phyloP scores from a whole-genome alignment of 768 basidiomycete species.

The Tephrocybe sp. region DNA sequence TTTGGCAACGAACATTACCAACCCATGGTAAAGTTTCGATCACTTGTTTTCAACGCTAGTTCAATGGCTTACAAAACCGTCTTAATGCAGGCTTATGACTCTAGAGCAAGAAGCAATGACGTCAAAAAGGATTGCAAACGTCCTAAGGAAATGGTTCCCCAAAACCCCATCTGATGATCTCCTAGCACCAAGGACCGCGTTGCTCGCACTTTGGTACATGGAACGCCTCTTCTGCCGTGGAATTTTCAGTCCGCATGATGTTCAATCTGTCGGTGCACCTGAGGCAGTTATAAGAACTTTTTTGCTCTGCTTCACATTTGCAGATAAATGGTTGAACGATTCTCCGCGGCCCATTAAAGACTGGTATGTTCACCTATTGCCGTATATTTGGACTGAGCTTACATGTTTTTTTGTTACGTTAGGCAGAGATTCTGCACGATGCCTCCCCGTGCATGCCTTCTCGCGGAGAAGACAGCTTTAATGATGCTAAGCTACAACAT shows the following conservation, averaged over 20 bases:
- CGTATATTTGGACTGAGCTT: neutral
- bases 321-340: conserved; percentile 65
- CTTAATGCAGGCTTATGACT: conserved; percentile 2
- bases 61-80: no score
- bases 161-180: neutral
- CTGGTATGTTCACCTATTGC: conserved; percentile 37
- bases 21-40: neutral
- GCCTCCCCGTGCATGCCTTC: conserved; percentile 3
- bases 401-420: neutral
- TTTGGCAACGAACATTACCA: neutral
- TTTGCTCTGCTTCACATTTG: conserved; percentile 51
- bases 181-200: conserved; percentile 29
- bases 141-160: conserved; percentile 7
- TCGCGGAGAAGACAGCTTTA: conserved; percentile 12
- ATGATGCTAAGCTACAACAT: conserved; percentile 16
- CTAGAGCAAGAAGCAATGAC: neutral
- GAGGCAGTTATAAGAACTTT: conserved; percentile 49
- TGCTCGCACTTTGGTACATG: conserved; percentile 61
- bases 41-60: no score
- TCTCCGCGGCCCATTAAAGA: conserved; percentile 48
- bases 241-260: conserved; percentile 33
- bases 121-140: conserved; percentile 5
- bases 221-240: conserved; percentile 47
- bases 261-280: conserved; percentile 35
- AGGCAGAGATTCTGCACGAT: conserved; percentile 15